These are phyloP conservation scores for Hymenoscyphus linearis DNA, from an alignment of 2,329 filamentous ascomycete species.

Conservation along the genomic window DNA sequence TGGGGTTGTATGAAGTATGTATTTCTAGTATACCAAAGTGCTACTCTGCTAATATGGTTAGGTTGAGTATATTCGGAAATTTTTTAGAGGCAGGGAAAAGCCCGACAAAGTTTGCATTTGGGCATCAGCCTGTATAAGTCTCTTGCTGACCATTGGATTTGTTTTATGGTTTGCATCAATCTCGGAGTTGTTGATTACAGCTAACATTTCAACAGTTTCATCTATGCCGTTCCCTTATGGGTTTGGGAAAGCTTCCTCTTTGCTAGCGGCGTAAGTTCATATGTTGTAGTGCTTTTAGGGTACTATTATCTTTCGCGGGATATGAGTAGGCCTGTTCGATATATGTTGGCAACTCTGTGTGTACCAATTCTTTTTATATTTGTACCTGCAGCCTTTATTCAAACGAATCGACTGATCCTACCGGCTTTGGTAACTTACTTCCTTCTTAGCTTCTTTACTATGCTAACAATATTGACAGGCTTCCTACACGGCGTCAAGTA, in stretches of 20 bases:
- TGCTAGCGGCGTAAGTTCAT: background rate
- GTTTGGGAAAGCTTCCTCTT: background rate
- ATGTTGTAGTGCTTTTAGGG: background rate
- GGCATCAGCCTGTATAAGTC: background rate
- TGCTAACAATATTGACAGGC: background rate
- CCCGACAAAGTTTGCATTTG: background rate
- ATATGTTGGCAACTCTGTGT: background rate
- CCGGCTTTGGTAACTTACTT: background rate
- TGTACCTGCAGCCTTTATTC: background rate
- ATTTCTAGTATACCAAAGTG: background rate
- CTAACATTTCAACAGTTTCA: slow-evolving; percentile 2
- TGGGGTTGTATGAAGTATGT: background rate
- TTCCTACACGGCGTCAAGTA: background rate
- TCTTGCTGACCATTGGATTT: background rate
- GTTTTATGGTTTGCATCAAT: background rate
- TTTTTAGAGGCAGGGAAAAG: background rate
- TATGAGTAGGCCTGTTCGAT: background rate
- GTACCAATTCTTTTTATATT: background rate
- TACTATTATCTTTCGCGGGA: background rate
- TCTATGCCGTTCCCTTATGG: background rate
- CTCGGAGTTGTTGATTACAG: background rate
- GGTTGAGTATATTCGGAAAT: background rate
- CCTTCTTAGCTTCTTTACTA: background rate
- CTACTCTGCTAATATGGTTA: background rate
- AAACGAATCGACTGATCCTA: background rate